Evolutionary conservation across 352 stramenopile species (phyloP), one percentile per base, ranked within the genome.

Genomic region (Phytophthora fragariae): DNA sequence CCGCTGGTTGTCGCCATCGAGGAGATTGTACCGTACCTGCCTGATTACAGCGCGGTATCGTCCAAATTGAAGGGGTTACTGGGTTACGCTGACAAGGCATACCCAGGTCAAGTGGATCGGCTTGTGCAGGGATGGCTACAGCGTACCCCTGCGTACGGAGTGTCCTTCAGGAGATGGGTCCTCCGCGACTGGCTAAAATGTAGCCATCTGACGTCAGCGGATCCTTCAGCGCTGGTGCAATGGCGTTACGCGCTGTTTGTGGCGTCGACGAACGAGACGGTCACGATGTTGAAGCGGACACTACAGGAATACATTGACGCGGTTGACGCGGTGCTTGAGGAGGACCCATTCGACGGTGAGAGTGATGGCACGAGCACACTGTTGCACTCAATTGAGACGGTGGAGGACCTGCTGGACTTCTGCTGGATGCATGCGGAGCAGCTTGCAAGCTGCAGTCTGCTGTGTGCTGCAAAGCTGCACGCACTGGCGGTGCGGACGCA

Each of bases 401-500:
- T 80, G 0, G 62, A 83, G 44, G 70, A 65, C n/a, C 56, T 91
- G 27, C 54, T 86, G 57, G 72, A 81, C 27, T 86, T 89, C 44
- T 88, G 59, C 39, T 89, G 80, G 67, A 27, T 74, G 1, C 57
- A 87, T 52, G 70, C 72, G 1, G 47, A 78, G 11, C 64, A 77
- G 15, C 70, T 91, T 39, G 65, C 72, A 19, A 72, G 53, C 50
- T 83, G 68, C 29, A 72, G 72, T 31, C 21, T 81, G 10, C 62
- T 91, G 7, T 88, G 84, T 53, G 82, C 82, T 35, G 70, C 74
- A 15, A 91, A 89, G 35, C 47, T 89, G 21, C 68, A 79, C 5
- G 70, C 69, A 4, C n/a, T 88, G 4, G 59, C 67, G 4, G 55
- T 65, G 14, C 68, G 50, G 24, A 62, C 56, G 2, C 57, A 66